Conservation (phyloP, 208 protist genomes). For the Angomonas deanei region DNA sequence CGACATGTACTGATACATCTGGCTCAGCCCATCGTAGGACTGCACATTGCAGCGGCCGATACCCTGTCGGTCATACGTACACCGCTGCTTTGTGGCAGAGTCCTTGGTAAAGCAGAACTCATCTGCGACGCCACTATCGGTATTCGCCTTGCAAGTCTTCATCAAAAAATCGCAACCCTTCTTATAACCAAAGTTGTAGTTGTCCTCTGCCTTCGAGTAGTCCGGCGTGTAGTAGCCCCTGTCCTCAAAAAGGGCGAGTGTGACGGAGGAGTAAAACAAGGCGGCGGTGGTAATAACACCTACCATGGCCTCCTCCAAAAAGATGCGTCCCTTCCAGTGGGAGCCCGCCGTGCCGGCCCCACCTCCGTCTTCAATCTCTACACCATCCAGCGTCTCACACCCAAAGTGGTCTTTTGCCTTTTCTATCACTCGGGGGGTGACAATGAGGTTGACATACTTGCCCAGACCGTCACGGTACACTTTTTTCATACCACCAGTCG, state of each 20-base stretch:
- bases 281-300: slow-evolving; percentile 27
- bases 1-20: slow-evolving; percentile 39
- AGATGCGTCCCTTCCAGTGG: slow-evolving; percentile 65
- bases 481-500: slow-evolving; percentile 10
- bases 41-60: slow-evolving; percentile 29
- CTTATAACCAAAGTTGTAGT: slow-evolving; percentile 30
- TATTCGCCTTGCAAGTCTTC: slow-evolving; percentile 33
- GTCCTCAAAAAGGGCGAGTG: slow-evolving; percentile 52
- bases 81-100: slow-evolving; percentile 7
- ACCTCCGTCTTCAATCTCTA: slow-evolving; percentile 52
- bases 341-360: slow-evolving; percentile 36
- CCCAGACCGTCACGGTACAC: slow-evolving; percentile 19
- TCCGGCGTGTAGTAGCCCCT: slow-evolving; percentile 44
- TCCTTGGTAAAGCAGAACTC: slow-evolving; percentile 54
- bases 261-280: slow-evolving; percentile 43
- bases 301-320: slow-evolving; percentile 42
- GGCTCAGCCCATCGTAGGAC: slow-evolving; percentile 14
- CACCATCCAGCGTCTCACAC: slow-evolving; percentile 40
- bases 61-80: slow-evolving; percentile 27
- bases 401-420: slow-evolving; percentile 42
- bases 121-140: not conserved
- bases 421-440: slow-evolving; percentile 30
- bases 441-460: slow-evolving; percentile 26
- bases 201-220: slow-evolving; percentile 37
- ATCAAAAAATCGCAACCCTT: slow-evolving; percentile 42